A percentile compares a stretch with the other conserved stretches of the same genome.
Evolutionary conservation across 352 stramenopile species (phyloP).

Genomic region (Achlya hypogyna): DNA sequence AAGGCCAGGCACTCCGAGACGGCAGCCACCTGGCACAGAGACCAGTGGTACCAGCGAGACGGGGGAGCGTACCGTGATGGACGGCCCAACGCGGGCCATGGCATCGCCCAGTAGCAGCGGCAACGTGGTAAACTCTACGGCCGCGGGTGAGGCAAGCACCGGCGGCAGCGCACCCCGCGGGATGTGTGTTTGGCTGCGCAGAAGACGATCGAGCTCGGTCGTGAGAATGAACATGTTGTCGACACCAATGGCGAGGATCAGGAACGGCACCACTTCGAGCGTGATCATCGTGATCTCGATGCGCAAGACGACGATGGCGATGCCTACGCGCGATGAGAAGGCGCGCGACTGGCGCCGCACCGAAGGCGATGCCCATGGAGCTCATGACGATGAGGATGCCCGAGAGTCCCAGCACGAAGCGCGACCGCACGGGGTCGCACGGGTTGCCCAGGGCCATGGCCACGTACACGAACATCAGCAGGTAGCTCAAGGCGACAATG

Average conservation of each 20-base stretch:
- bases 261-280: slow-evolving; percentile 84
- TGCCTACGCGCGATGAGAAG: slow-evolving; percentile 28
- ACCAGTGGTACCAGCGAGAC: neutral
- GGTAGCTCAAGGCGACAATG: slow-evolving; percentile 78
- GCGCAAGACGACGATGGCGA: slow-evolving; percentile 48
- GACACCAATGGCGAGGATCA: slow-evolving; percentile 86
- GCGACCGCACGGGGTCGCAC: slow-evolving; percentile 53
- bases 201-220: slow-evolving; percentile 74
- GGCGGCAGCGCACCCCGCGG: neutral
- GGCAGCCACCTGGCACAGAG: slow-evolving; percentile 33
- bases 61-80: slow-evolving; percentile 39
- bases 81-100: slow-evolving; percentile 73
- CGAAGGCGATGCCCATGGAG: slow-evolving; percentile 48
- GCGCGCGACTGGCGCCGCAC: neutral
- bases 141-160: neutral
- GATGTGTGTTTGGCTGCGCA: slow-evolving; percentile 26
- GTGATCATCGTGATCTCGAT: slow-evolving; percentile 88
- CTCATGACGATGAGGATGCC: slow-evolving; percentile 81
- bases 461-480: slow-evolving; percentile 88
- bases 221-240: slow-evolving; percentile 92
- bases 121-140: slow-evolving; percentile 34
- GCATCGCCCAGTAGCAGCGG: slow-evolving; percentile 65
- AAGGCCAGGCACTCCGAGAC: slow-evolving; percentile 78
- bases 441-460: slow-evolving; percentile 73
- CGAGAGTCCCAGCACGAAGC: slow-evolving; percentile 68